A percentile compares a stretch with the other conserved stretches of the same genome.
phyloP scores from a whole-genome alignment of 192 early-diverging fungal genomes.

The Entophlyctis helioformis region DNA sequence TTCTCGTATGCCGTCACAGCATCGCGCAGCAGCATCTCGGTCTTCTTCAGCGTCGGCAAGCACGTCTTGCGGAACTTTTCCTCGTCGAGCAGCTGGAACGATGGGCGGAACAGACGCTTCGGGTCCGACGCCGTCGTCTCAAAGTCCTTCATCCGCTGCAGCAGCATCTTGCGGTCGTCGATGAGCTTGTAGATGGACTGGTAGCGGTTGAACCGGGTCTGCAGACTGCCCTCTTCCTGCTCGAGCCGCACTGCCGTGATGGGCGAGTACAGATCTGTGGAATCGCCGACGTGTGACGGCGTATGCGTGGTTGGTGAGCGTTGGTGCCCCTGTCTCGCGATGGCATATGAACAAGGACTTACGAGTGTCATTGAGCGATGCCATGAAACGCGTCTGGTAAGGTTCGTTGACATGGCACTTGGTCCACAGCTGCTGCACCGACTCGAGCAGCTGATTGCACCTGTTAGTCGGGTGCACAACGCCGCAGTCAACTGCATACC shows the following conservation, averaged over 20 bases:
- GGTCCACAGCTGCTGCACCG: conserved; percentile 18
- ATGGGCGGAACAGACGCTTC: conserved; percentile 53
- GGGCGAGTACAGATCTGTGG: conserved; percentile 22
- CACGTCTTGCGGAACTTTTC: conserved; percentile 69
- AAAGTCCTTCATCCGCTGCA: conserved; percentile 60
- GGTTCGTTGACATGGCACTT: conserved; percentile 11
- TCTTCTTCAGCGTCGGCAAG: conserved; percentile 54
- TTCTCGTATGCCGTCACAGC: conserved; percentile 41
- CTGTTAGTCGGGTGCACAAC: too few relatives aligned
- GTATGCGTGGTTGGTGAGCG: background rate
- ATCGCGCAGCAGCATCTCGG: conserved; percentile 45
- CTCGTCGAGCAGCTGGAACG: conserved; percentile 73
- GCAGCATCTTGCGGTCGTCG: conserved; percentile 12
- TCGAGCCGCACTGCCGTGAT: conserved; percentile 12
- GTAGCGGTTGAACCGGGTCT: conserved; percentile 7
- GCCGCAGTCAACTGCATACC: too few relatives aligned
- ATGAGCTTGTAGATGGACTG: conserved; percentile 13
- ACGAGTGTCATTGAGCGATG: conserved; percentile 10
- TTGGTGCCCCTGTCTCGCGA: background rate
- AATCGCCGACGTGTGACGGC: background rate
- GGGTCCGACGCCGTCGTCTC: conserved; percentile 68
- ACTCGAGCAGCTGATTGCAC: conserved; percentile 10
- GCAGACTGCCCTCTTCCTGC: conserved; percentile 11
- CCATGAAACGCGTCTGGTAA: conserved; percentile 7
- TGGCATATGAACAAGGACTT: background rate